These are phyloP conservation scores for Cymbomonas tetramitiformis DNA, from an alignment of 139 green algal genomes.

Conservation along the genomic window DNA sequence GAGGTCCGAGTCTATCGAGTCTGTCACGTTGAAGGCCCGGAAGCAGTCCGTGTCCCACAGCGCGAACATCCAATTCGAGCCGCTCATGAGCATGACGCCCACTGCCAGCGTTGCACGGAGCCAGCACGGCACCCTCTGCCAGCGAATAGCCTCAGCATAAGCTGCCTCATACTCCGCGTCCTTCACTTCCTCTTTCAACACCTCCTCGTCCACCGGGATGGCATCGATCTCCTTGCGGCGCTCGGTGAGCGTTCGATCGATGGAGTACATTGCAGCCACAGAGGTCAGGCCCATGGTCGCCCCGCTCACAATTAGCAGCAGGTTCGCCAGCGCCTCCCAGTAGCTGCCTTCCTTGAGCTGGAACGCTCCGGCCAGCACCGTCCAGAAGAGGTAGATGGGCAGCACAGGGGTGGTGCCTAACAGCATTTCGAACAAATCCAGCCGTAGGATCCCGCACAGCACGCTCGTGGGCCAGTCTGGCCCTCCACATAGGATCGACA, in stretches of 20 bases:
- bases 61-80: no score
- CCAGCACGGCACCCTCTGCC: no score
- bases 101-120: no score
- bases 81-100: no score
- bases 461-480: conserved; percentile 15
- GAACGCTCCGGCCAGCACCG: background rate
- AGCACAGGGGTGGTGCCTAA: conserved; percentile 9
- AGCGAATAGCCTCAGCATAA: no score
- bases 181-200: no score
- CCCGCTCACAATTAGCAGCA: background rate
- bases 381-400: conserved; percentile 1
- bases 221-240: background rate
- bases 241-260: background rate
- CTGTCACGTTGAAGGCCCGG: no score
- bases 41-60: no score
- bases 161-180: no score
- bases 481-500: conserved; percentile 10
- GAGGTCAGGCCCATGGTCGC: conserved; percentile 2
- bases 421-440: background rate
- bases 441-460: conserved; percentile 5
- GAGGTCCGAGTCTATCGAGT: no score
- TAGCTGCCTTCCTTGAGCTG: background rate
- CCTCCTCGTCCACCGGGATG: conserved; percentile 8
- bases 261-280: background rate
- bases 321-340: background rate